phyloP scores from a whole-genome alignment of 2,329 filamentous ascomycete genomes.

The Alternaria postmessia region DNA sequence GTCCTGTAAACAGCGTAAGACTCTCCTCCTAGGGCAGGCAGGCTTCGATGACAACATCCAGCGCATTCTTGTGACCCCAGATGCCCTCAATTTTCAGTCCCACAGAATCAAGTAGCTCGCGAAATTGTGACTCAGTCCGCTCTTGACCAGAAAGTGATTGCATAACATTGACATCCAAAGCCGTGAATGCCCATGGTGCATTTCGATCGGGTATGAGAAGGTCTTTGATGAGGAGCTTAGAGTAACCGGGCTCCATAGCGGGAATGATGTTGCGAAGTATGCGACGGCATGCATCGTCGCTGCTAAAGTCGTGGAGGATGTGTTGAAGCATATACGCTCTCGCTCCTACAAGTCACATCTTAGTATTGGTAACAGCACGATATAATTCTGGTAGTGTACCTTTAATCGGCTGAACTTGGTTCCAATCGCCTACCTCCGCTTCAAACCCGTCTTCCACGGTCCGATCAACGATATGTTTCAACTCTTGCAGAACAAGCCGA shows the following conservation, averaged over 20 bases:
- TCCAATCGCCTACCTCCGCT: background rate
- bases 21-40: background rate
- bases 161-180: background rate
- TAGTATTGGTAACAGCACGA: too few species aligned
- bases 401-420: background rate
- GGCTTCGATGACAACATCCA: background rate
- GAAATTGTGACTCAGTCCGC: background rate
- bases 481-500: slow-evolving; percentile 20
- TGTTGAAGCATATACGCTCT: background rate
- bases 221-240: background rate
- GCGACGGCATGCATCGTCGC: background rate
- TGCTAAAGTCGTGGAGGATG: background rate
- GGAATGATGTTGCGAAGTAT: background rate
- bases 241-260: background rate
- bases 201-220: background rate
- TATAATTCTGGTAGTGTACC: background rate
- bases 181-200: background rate
- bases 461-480: slow-evolving; percentile 20
- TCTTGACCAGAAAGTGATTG: background rate
- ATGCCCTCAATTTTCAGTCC: background rate
- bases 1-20: background rate
- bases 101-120: background rate
- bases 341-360: fast-evolving
- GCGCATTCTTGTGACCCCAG: background rate
- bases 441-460: slow-evolving; percentile 12